Conservation (phyloP, 768 basidiomycete genomes). For the Lanmaoa rubissima region DNA sequence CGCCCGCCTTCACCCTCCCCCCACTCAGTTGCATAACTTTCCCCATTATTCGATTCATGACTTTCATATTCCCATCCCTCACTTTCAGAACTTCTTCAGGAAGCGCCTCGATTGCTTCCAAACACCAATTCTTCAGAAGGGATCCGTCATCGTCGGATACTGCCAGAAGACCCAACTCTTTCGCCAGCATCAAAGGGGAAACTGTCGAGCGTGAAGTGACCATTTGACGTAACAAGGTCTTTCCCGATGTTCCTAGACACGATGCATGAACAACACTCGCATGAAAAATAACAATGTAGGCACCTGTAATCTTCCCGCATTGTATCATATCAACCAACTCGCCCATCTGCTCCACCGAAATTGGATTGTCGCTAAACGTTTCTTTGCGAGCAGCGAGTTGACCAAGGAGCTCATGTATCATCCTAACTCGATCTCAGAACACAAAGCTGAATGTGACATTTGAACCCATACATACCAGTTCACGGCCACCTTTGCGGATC, state of each 20-base stretch:
- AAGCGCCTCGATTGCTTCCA: conserved; percentile 58
- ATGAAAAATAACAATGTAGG: not conserved
- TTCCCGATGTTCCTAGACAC: conserved; percentile 69
- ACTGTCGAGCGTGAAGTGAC: conserved; percentile 44
- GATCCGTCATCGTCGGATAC: conserved; percentile 32
- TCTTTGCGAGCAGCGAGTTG: conserved; percentile 61
- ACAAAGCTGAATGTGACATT: not conserved
- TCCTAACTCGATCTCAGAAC: conserved; percentile 47
- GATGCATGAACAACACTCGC: not conserved
- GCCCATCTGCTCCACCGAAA: conserved; percentile 66
- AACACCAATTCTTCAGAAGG: conserved; percentile 55
- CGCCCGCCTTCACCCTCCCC: conserved; percentile 75
- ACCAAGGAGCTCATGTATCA: conserved; percentile 84
- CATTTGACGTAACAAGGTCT: conserved; percentile 70
- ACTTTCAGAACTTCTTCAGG: conserved; percentile 68
- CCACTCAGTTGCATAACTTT: conserved; percentile 77
- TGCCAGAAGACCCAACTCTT: conserved; percentile 47
- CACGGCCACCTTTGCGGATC: conserved; percentile 68
- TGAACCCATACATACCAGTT: conserved; percentile 66
- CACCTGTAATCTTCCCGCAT: conserved; percentile 66
- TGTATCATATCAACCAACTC: conserved; percentile 77
- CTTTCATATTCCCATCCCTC: conserved; percentile 62
- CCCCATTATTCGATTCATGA: conserved; percentile 54
- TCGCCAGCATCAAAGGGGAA: conserved; percentile 43
- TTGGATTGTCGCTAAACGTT: conserved; percentile 55